Percentiles rank a stretch among this genome's conserved stretches.
These are phyloP conservation scores for Castanea crenata DNA, from an alignment of 306 rosid species.

Conservation along the genomic window DNA sequence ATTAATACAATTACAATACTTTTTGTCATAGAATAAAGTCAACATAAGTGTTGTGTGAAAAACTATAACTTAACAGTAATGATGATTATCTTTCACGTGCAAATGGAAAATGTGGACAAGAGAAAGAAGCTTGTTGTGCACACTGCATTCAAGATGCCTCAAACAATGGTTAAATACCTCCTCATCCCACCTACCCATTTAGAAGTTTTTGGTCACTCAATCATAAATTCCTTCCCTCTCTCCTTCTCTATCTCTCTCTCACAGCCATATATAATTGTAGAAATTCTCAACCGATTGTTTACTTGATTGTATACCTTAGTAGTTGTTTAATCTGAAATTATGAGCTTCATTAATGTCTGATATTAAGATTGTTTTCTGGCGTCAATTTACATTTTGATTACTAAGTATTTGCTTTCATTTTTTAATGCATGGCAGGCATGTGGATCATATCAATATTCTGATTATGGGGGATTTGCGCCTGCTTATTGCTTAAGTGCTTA, in stretches of 20 bases:
- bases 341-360: not conserved
- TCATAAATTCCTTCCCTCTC: slow-evolving; percentile 11
- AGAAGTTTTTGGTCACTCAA: slow-evolving; percentile 27
- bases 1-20: no score
- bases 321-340: not conserved
- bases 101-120: slow-evolving; percentile 23
- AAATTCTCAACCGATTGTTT: not conserved
- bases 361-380: not conserved
- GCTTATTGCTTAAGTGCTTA: not conserved
- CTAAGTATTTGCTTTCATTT: not conserved
- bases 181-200: slow-evolving; percentile 16
- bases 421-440: slow-evolving; percentile 14
- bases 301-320: not conserved
- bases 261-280: not conserved
- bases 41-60: no score
- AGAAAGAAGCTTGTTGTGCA: slow-evolving; percentile 10
- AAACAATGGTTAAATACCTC: slow-evolving; percentile 16
- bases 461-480: slow-evolving; percentile 29
- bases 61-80: not conserved
- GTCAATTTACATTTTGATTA: not conserved
- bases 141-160: slow-evolving; percentile 11
- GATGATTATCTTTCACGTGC: slow-evolving; percentile 6
- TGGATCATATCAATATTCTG: slow-evolving; percentile 21
- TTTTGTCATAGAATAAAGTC: no score
- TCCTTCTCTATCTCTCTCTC: not conserved